phyloP scores from a whole-genome alignment of 2,329 filamentous ascomycete genomes.

The Ophiostoma perfectum region DNA sequence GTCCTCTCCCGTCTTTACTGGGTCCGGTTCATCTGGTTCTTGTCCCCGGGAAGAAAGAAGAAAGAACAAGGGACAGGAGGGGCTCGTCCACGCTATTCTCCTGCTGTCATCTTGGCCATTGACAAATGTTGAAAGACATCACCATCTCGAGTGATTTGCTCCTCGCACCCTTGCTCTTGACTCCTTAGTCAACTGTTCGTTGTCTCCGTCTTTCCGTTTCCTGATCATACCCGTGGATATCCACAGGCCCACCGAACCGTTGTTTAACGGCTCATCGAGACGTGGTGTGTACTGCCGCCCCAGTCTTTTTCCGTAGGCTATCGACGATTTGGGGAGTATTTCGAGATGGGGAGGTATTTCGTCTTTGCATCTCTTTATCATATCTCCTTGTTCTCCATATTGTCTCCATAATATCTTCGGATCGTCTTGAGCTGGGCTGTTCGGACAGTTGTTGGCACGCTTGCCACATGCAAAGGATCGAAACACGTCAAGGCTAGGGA shows the following conservation, averaged over 20 bases:
- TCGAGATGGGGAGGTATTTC: background rate
- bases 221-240: background rate
- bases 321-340: background rate
- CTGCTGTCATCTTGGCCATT: background rate
- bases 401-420: background rate
- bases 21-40: background rate
- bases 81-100: background rate
- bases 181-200: background rate
- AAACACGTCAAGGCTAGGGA: background rate
- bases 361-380: background rate
- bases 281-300: background rate
- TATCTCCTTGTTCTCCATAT: background rate
- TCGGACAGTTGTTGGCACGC: background rate
- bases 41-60: background rate
- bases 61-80: background rate
- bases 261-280: background rate
- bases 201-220: background rate
- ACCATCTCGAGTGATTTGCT: background rate
- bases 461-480: background rate
- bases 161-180: background rate
- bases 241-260: background rate
- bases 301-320: background rate
- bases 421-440: background rate
- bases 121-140: background rate
- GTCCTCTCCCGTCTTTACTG: conserved; percentile 1